Conservation (phyloP, 306 rosid species). For the Herpetospermum pedunculosum region DNA sequence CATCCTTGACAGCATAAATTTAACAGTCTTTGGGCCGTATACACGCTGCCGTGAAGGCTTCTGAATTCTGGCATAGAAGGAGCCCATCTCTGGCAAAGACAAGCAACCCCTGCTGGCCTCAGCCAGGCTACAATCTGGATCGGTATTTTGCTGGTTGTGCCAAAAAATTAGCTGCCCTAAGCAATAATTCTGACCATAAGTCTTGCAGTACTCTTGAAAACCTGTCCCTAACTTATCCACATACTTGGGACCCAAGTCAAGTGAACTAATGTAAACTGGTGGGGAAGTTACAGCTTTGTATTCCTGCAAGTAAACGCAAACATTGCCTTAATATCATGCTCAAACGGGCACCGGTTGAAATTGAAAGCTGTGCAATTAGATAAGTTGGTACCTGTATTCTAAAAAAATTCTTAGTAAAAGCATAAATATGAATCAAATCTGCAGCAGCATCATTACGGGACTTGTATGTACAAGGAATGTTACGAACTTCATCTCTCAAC, state of each 20-base stretch:
- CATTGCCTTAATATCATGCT: background rate
- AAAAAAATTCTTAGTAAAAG: slow-evolving; percentile 73
- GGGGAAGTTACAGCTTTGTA: slow-evolving; percentile 79
- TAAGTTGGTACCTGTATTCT: slow-evolving; percentile 60
- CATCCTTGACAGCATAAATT: slow-evolving; percentile 88
- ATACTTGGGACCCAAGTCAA: slow-evolving; percentile 93
- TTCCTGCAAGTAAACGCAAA: slow-evolving; percentile 37
- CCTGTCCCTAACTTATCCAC: slow-evolving; percentile 65
- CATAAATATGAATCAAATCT: slow-evolving; percentile 91
- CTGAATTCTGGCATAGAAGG: slow-evolving; percentile 80
- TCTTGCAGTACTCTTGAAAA: slow-evolving; percentile 74
- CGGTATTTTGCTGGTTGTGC: slow-evolving; percentile 78
- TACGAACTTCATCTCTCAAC: slow-evolving; percentile 95
- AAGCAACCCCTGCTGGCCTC: slow-evolving; percentile 79
- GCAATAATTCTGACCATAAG: slow-evolving; percentile 85
- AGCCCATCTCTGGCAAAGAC: slow-evolving; percentile 73
- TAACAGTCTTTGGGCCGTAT: slow-evolving; percentile 86
- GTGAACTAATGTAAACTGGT: slow-evolving; percentile 96
- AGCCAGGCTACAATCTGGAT: slow-evolving; percentile 67
- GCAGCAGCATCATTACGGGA: slow-evolving; percentile 99
- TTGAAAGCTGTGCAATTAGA: background rate
- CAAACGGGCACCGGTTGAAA: background rate
- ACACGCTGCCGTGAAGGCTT: slow-evolving; percentile 74
- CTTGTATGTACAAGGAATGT: slow-evolving; percentile 85
- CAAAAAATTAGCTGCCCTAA: slow-evolving; percentile 95